Conservation (phyloP, 2,329 filamentous ascomycete genomes). For the Aphanocladium album region DNA sequence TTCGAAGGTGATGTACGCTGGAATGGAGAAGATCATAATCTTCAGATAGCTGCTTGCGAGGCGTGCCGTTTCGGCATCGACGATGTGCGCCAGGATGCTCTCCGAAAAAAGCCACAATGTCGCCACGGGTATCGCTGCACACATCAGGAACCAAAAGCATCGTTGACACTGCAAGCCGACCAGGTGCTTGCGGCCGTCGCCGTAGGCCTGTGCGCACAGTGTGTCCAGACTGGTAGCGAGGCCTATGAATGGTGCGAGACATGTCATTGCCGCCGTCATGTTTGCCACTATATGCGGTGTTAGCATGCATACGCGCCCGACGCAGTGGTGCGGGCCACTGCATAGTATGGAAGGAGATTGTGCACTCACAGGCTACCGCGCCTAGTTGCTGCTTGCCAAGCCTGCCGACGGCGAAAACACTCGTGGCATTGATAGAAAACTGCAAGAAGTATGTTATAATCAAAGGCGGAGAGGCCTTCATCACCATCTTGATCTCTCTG, state of each 20-base stretch:
- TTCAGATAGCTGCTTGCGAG: constrained; percentile 69
- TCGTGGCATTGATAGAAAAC: constrained; percentile 76
- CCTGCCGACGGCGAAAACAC: constrained; percentile 72
- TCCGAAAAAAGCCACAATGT: constrained; percentile 68
- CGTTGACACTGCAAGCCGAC: constrained; percentile 79
- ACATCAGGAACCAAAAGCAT: constrained; percentile 72
- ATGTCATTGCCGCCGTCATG: constrained; percentile 78
- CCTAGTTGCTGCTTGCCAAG: constrained; percentile 59
- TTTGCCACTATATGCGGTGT: constrained; percentile 37
- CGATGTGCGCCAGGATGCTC: constrained; percentile 48
- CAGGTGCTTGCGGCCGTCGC: constrained; percentile 81
- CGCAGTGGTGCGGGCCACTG: neutral
- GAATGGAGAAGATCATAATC: constrained; percentile 68
- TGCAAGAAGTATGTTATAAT: constrained; percentile 70
- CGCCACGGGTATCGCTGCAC: constrained; percentile 67
- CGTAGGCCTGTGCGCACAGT: constrained; percentile 88
- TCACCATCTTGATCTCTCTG: constrained; percentile 70
- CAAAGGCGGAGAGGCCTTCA: constrained; percentile 64
- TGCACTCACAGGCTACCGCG: constrained; percentile 36
- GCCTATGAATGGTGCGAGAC: constrained; percentile 72
- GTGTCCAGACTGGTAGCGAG: constrained; percentile 88
- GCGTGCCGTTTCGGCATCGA: constrained; percentile 55
- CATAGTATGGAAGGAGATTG: neutral
- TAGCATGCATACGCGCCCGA: neutral
- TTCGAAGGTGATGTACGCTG: constrained; percentile 72